phyloP scores from a whole-genome alignment of 805 yeast genomes.

The Kregervanrija pseudodelftensis region DNA sequence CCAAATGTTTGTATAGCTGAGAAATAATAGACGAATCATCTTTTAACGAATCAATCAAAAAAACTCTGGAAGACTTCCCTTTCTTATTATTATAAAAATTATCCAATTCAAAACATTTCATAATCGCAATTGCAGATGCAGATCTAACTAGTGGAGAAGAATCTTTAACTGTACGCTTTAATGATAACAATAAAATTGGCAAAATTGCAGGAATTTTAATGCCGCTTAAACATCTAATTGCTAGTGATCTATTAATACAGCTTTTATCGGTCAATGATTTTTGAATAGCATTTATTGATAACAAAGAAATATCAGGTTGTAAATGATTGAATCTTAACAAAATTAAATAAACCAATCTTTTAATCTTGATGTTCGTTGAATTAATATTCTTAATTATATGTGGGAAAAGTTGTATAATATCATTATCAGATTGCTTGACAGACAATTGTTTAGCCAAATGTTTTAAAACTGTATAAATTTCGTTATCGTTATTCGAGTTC shows the following conservation, averaged over 20 bases:
- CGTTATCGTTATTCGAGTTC: conserved; percentile 47
- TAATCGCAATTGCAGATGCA: conserved; percentile 70
- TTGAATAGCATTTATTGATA: conserved; percentile 88
- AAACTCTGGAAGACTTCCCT: conserved; percentile 1
- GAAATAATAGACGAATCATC: conserved; percentile 33
- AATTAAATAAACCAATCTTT: conserved; percentile 71
- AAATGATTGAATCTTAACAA: conserved; percentile 69
- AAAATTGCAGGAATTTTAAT: conserved; percentile 73
- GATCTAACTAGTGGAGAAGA: conserved; percentile 71
- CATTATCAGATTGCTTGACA: conserved; percentile 25
- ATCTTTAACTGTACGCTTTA: conserved; percentile 63
- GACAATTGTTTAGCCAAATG: conserved; percentile 42
- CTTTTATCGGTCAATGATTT: conserved; percentile 66
- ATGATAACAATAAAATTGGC: conserved; percentile 68
- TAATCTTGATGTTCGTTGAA: conserved; percentile 53
- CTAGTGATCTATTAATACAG: conserved; percentile 61
- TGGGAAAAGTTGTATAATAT: conserved; percentile 54
- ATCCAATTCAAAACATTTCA: conserved; percentile 42
- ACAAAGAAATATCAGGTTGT: conserved; percentile 83
- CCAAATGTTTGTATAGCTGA: conserved; percentile 45
- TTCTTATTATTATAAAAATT: conserved; percentile 15
- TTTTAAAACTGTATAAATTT: conserved; percentile 52
- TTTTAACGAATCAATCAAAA: conserved; percentile 8
- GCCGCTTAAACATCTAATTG: conserved; percentile 77
- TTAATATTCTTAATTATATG: conserved; percentile 86